phyloP scores from a whole-genome alignment of 2,329 filamentous ascomycete species.

The Alternaria dauci region DNA sequence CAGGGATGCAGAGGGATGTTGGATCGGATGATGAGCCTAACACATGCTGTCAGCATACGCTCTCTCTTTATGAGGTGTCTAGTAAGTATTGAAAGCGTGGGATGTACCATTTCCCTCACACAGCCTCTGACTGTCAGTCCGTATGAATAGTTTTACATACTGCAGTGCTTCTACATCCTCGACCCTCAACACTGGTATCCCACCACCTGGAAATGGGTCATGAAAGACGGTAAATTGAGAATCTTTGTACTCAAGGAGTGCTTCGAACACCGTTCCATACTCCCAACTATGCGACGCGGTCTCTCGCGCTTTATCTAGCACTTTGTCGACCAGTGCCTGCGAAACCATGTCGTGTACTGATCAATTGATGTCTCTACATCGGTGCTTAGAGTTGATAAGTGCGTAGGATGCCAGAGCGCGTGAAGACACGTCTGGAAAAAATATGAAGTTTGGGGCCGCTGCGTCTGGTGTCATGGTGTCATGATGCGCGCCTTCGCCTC shows the following conservation, averaged over 20 bases:
- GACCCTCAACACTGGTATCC: conserved; percentile 32
- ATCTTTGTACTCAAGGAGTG: conserved; percentile 52
- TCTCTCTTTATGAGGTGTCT: not conserved
- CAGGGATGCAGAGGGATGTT: conserved; percentile 56
- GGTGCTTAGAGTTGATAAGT: not conserved
- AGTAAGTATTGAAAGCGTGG: not conserved
- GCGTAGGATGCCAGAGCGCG: not conserved
- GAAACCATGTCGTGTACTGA: conserved; percentile 52
- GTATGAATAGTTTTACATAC: conserved; percentile 50
- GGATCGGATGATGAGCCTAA: conserved; percentile 54
- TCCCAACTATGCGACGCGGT: conserved; percentile 54
- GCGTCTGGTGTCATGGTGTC: not conserved
- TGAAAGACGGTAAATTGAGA: conserved; percentile 50
- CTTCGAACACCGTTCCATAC: conserved; percentile 53
- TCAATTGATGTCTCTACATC: not conserved
- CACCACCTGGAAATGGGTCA: conserved; percentile 46
- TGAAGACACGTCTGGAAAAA: not conserved
- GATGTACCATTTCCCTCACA: conserved; percentile 46
- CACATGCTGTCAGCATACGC: not conserved
- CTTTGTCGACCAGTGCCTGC: conserved; percentile 57
- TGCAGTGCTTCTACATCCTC: conserved; percentile 40
- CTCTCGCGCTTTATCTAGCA: conserved; percentile 38
- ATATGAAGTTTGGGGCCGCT: not conserved
- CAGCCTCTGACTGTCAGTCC: conserved; percentile 37
- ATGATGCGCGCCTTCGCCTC: conserved; percentile 8